phyloP scores from a whole-genome alignment of 176 grass and related monocot genomes.

The Hsuehochloa calcarea region DNA sequence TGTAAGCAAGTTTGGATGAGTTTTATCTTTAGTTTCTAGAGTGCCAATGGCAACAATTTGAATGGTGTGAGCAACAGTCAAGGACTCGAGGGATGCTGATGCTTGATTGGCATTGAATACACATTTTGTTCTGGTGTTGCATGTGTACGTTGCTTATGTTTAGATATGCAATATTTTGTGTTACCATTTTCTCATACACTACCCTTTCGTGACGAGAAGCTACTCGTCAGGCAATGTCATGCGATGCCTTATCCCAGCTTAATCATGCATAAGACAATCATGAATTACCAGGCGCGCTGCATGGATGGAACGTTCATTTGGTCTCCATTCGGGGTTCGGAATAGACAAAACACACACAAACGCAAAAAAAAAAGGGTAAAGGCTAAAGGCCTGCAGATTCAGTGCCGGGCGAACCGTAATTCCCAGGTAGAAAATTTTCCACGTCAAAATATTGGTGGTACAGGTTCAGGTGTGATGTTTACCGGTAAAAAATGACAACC shows the following conservation, averaged over 20 bases:
- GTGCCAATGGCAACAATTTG: constrained; percentile 14
- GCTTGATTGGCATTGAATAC: background rate
- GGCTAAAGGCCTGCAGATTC: background rate
- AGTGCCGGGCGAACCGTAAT: background rate
- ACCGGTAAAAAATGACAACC: background rate
- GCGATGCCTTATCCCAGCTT: background rate
- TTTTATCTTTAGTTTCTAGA: constrained; percentile 25
- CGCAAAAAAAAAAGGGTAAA: no score
- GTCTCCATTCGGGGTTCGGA: no score
- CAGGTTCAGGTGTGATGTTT: background rate
- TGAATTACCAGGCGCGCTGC: background rate
- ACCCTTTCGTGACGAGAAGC: background rate
- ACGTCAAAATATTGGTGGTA: background rate
- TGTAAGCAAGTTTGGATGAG: constrained; percentile 24
- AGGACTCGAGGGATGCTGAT: background rate
- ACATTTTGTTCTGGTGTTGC: background rate
- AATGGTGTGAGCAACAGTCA: constrained; percentile 14
- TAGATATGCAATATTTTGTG: background rate
- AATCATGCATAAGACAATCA: background rate
- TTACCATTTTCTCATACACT: background rate
- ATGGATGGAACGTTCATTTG: no score
- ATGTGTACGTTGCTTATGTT: background rate
- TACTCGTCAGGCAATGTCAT: background rate
- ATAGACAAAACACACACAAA: background rate
- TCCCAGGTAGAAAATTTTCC: background rate